Evolutionary conservation across 129 eudicot species (phyloP).

Genomic region (Flaveria linearis): DNA sequence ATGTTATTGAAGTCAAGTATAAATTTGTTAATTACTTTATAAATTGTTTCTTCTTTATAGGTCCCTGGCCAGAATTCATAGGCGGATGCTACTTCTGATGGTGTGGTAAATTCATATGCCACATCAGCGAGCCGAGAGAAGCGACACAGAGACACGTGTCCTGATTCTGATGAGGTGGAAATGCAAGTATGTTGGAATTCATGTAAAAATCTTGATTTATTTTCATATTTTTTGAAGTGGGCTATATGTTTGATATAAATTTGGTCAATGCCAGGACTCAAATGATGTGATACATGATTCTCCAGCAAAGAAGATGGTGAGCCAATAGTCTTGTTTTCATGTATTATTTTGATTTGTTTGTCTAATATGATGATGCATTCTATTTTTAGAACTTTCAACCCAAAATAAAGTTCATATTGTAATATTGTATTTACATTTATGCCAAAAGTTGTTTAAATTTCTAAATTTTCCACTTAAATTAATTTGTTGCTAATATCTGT

Average conservation of each 20-base stretch:
- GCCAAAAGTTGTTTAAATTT: slow-evolving; percentile 1
- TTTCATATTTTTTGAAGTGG: not conserved
- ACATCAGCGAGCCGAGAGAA: slow-evolving; percentile 63
- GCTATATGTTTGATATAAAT: not conserved
- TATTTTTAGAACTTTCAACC: not conserved
- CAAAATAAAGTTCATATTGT: not conserved
- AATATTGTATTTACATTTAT: not conserved
- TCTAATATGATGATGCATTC: not conserved
- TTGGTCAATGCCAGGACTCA: slow-evolving; percentile 42
- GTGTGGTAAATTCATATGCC: slow-evolving; percentile 18
- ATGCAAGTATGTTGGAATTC: slow-evolving; percentile 45
- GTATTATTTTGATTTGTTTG: not conserved
- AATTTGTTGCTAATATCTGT: not conserved
- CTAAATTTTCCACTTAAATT: not conserved
- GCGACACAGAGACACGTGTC: slow-evolving; percentile 65
- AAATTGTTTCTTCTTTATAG: too few relatives aligned
- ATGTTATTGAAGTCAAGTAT: too few relatives aligned
- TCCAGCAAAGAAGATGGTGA: slow-evolving; percentile 81
- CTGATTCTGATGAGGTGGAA: slow-evolving; percentile 51
- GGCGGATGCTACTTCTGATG: slow-evolving; percentile 55
- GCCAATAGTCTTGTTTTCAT: slow-evolving; percentile 17
- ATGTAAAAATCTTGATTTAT: not conserved
- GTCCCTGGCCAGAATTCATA: slow-evolving; percentile 88
- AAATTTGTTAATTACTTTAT: too few relatives aligned
- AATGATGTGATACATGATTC: slow-evolving; percentile 42